Evolutionary conservation across 768 basidiomycete genomes (phyloP).

Genomic region (Xerocomus spinulosus): DNA sequence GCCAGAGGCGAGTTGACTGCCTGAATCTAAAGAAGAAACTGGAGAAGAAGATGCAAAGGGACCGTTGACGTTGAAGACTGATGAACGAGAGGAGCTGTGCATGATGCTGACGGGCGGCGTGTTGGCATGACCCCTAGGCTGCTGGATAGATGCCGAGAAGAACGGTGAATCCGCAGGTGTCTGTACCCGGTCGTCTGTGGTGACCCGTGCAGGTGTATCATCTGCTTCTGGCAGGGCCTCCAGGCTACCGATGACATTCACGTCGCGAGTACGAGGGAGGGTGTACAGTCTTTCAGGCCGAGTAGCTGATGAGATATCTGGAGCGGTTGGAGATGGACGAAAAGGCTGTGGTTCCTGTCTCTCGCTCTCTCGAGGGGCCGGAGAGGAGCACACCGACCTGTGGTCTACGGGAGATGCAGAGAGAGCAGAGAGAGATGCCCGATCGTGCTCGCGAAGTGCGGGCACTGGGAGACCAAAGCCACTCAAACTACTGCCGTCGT

Average conservation of each 20-base stretch:
- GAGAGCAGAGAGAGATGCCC: slow-evolving; percentile 50
- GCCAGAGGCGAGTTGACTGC: slow-evolving; percentile 53
- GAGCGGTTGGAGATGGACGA: slow-evolving; percentile 34
- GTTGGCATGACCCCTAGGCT: slow-evolving; percentile 35
- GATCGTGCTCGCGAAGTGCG: slow-evolving; percentile 40
- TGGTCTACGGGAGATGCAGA: slow-evolving; percentile 62
- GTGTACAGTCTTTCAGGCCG: slow-evolving; percentile 43
- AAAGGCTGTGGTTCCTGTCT: slow-evolving; percentile 26
- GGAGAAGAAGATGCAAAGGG: slow-evolving; percentile 65
- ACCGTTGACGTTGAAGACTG: slow-evolving; percentile 41
- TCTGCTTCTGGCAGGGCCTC: slow-evolving; percentile 55
- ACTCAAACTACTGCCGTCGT: slow-evolving; percentile 39
- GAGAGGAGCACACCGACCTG: slow-evolving; percentile 66
- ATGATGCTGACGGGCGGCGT: slow-evolving; percentile 45
- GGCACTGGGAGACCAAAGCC: slow-evolving; percentile 45
- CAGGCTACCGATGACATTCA: slow-evolving; percentile 45
- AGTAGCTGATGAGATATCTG: slow-evolving; percentile 46
- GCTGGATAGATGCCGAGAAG: slow-evolving; percentile 37
- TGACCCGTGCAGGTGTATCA: slow-evolving; percentile 39
- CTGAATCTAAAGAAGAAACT: slow-evolving; percentile 73
- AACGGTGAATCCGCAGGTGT: slow-evolving; percentile 32
- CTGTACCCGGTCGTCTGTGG: slow-evolving; percentile 24
- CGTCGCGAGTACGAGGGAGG: slow-evolving; percentile 43
- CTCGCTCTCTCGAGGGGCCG: slow-evolving; percentile 37
- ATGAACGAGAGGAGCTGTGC: slow-evolving; percentile 32